Conservation (phyloP, 371 early-diverging fungal species). For the Polyrhizophydium stewartii region DNA sequence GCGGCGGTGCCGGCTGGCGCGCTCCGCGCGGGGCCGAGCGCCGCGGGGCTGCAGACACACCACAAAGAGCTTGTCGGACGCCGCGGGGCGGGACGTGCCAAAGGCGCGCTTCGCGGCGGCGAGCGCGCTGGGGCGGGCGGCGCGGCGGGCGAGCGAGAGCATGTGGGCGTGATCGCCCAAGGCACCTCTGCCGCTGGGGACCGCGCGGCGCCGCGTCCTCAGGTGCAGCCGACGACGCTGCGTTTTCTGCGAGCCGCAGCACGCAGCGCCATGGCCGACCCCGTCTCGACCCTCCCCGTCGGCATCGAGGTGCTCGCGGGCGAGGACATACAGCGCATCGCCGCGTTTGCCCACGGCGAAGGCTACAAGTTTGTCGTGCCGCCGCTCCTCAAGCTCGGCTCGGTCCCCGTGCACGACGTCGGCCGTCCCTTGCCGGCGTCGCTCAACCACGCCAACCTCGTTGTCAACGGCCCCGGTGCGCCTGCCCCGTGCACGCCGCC, state of each 20-base stretch:
- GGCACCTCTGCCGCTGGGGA: too few relatives aligned
- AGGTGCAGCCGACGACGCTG: background rate
- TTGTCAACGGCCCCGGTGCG: background rate
- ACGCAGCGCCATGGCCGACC: background rate
- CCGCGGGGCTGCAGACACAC: too few relatives aligned
- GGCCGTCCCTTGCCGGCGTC: conserved; percentile 1
- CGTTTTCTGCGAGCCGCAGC: background rate
- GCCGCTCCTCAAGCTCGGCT: conserved; percentile 2
- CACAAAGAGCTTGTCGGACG: too few relatives aligned
- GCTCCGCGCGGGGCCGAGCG: too few relatives aligned
- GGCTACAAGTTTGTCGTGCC: conserved; percentile 13
- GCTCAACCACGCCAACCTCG: background rate
- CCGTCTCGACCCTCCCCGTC: background rate
- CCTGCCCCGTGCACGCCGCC: too few relatives aligned
- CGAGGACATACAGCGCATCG: conserved; percentile 5
- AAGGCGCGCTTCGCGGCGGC: too few relatives aligned
- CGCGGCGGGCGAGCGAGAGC: too few relatives aligned
- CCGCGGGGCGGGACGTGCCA: too few relatives aligned
- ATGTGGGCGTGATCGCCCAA: too few relatives aligned
- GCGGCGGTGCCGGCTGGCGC: too few relatives aligned
- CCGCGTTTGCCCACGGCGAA: background rate
- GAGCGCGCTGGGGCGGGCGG: too few relatives aligned
- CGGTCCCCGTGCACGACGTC: background rate
- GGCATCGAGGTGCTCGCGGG: conserved; percentile 7
- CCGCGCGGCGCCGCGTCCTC: background rate